Base-by-base conservation (phyloP, 2,329 filamentous ascomycete genomes). In the Clarireedia hainanense region DNA sequence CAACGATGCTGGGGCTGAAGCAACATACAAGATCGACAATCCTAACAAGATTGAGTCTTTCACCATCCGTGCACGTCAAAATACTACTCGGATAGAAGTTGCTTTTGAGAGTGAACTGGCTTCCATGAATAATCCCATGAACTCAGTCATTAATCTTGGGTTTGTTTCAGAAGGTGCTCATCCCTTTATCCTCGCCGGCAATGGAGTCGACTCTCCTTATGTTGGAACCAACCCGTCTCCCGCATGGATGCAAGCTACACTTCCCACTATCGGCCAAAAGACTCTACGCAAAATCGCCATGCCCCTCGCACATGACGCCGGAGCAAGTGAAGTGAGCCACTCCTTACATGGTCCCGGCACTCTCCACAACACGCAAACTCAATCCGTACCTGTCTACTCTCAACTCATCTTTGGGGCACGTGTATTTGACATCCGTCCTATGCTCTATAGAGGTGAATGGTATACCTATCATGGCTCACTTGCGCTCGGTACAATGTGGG, bases 371-470 rank as follows among this genome's bases (percentile, higher is more conserved):
- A 63, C 59, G 2, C 43, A 52, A 20, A 62, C 61, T 1, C 64
- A 66, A 55, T 49, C 48, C 3, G 17, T 46, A 1, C 50, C 55
- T 15, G 43, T 66, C 5, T 59, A 58, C 30, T 39, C 49, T 9
- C 64, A 66, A 48, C 57, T 64, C 2, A 6, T 55, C 1, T 27
- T 46, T 23, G 64, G 64, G 4, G 56, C 59, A 2, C 54, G 64
- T 17, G 60, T 56, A 43, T 59, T 65, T 6, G 64, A 66, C 46
- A 57, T 65, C n/a, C 57, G 64, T 2, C 61, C 62, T 1, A 53
- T 54, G 7, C 15, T 55, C n/a, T 48, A 48, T 14, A 42, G 56
- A 2, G 56, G 50, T 6, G 34, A 47, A 14, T 65, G 54, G 47
- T 60, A 57, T 24, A 60, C 60, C 3, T 57, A 54, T 15, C 62